Percentiles rank a stretch among this genome's conserved stretches.
These are phyloP conservation scores for Fusarium graminum DNA, from an alignment of 2,329 filamentous ascomycete genomes.

Conservation along the genomic window DNA sequence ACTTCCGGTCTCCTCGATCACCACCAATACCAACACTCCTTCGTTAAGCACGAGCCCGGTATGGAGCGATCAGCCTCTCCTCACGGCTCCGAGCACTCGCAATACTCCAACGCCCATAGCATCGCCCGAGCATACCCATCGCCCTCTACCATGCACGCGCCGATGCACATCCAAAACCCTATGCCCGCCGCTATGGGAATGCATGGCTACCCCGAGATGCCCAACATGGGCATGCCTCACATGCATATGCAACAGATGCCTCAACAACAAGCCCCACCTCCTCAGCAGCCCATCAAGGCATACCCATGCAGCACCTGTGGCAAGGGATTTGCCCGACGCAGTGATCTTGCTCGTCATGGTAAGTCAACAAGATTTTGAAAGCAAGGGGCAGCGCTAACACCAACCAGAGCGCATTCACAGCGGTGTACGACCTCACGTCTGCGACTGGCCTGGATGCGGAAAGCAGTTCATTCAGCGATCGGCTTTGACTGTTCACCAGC, in stretches of 20 bases:
- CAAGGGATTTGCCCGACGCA: conserved; percentile 92
- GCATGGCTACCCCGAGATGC: conserved; percentile 58
- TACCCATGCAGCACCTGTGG: conserved; percentile 91
- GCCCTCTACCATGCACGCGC: conserved; percentile 64
- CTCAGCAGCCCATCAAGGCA: conserved; percentile 68
- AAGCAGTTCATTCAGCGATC: conserved; percentile 99
- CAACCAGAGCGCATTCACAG: conserved; percentile 93
- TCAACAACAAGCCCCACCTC: conserved; percentile 51
- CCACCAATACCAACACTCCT: conserved; percentile 49
- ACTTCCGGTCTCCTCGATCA: conserved; percentile 52
- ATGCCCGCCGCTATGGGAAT: conserved; percentile 61
- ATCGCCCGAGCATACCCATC: conserved; percentile 66
- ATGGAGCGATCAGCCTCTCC: conserved; percentile 70
- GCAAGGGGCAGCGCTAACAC: conserved; percentile 43
- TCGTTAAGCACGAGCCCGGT: conserved; percentile 54
- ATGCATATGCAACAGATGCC: conserved; percentile 57
- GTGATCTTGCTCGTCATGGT: conserved; percentile 96
- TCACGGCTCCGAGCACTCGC: conserved; percentile 71
- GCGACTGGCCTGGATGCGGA: conserved; percentile 87
- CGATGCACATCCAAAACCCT: conserved; percentile 61
- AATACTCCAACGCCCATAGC: conserved; percentile 65
- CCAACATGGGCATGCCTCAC: conserved; percentile 57
- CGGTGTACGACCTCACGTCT: conserved; percentile 90
- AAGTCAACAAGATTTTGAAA: conserved; percentile 54
- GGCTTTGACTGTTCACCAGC: conserved; percentile 92